Conservation (phyloP, 371 early-diverging fungal genomes). For the Rhizopus delemar region DNA sequence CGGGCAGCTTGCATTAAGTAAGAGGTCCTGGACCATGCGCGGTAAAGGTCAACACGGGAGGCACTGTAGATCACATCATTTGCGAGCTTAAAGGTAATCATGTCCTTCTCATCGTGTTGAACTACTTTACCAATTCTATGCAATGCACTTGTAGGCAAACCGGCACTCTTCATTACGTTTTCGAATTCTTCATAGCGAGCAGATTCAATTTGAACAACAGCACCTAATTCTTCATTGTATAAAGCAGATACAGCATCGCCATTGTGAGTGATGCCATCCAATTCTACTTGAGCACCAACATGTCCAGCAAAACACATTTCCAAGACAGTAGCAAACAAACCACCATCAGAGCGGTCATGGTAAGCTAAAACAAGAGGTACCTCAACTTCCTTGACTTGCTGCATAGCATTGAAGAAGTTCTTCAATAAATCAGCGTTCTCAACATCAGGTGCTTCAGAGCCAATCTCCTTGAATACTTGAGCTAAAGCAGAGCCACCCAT, state of each 20-base stretch:
- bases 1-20: slow-evolving; percentile 86
- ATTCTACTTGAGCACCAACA: slow-evolving; percentile 72
- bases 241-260: slow-evolving; percentile 67
- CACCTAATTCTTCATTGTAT: slow-evolving; percentile 96
- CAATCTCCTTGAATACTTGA: slow-evolving; percentile 89
- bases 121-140: slow-evolving; percentile 66
- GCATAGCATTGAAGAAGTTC: slow-evolving; percentile 80
- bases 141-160: slow-evolving; percentile 58
- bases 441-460: slow-evolving; percentile 84
- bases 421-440: slow-evolving; percentile 70
- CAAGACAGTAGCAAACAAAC: slow-evolving; percentile 81
- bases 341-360: slow-evolving; percentile 97
- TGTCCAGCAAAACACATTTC: slow-evolving; percentile 97
- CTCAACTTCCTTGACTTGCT: slow-evolving; percentile 48
- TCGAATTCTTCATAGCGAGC: slow-evolving; percentile 60
- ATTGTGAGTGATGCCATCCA: slow-evolving; percentile 49
- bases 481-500: slow-evolving; percentile 92
- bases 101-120: slow-evolving; percentile 49
- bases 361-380: slow-evolving; percentile 80
- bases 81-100: slow-evolving; percentile 45
- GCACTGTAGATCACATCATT: slow-evolving; percentile 44
- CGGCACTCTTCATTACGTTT: slow-evolving; percentile 48
- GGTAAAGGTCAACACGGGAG: slow-evolving; percentile 70
- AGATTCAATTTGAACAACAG: slow-evolving; percentile 82
- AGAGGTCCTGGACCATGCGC: slow-evolving; percentile 88